phyloP scores from a whole-genome alignment of 495 filamentous ascomycete genomes.

The Neurospora sublineolata region DNA sequence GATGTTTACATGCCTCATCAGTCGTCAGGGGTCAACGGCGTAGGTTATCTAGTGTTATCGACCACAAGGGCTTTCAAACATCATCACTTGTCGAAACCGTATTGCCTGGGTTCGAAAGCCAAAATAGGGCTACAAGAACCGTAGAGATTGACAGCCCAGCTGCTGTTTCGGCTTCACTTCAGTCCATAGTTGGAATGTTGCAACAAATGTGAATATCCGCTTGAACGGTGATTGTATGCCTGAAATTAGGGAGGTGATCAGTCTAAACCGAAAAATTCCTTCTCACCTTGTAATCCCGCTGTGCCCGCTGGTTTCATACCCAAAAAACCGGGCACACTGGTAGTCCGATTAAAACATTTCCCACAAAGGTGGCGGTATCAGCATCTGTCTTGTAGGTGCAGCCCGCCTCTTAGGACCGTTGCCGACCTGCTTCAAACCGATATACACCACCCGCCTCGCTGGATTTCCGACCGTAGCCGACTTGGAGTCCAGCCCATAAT shows the following conservation, averaged over 20 bases:
- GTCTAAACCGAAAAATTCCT: not conserved
- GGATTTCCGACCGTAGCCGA: constrained; percentile 68
- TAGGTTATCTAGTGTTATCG: not conserved
- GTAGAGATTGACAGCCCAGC: not conserved
- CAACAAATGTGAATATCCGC: not conserved
- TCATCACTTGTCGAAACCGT: too few relatives aligned
- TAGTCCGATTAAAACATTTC: constrained; percentile 17
- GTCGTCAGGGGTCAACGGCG: not conserved
- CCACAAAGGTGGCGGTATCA: constrained; percentile 21
- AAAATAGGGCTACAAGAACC: not conserved
- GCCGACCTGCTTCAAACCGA: constrained; percentile 52
- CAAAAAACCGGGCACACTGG: not conserved
- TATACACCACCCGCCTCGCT: constrained; percentile 72
- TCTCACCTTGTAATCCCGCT: not conserved
- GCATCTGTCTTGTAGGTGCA: not conserved
- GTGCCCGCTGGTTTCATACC: not conserved
- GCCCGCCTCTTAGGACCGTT: constrained; percentile 7
- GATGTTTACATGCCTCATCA: not conserved
- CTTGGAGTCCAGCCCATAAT: constrained; percentile 84
- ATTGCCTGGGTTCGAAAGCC: not conserved
- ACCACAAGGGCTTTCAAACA: not conserved
- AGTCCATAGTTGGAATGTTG: not conserved
- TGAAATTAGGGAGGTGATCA: not conserved
- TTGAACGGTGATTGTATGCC: not conserved
- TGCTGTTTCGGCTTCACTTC: not conserved